phyloP scores from a whole-genome alignment of 2,329 filamentous ascomycete genomes.

The Colletotrichum sp. region DNA sequence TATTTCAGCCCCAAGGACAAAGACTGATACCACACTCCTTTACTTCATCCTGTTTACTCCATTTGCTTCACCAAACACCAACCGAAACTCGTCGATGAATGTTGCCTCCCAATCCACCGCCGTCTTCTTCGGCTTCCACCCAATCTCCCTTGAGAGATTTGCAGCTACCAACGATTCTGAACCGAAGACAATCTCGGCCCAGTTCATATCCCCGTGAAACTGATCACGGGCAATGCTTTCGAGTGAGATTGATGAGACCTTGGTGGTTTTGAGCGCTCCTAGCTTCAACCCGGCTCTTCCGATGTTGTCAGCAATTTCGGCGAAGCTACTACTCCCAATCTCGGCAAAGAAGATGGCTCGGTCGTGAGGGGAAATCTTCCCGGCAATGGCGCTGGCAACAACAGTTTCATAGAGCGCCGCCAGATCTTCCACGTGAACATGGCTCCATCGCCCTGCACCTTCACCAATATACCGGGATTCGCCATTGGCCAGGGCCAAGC shows the following conservation, averaged over 20 bases:
- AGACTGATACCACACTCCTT: rapidly evolving
- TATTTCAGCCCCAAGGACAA: too few relatives aligned
- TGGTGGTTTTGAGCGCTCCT: neutral
- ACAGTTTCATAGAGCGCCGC: too few relatives aligned
- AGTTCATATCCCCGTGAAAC: neutral
- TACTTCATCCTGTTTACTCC: too few relatives aligned
- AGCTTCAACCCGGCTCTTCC: neutral
- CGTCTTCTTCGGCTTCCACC: neutral
- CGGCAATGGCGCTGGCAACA: too few relatives aligned
- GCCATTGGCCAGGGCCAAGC: too few relatives aligned
- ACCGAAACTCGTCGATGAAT: neutral
- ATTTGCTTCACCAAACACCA: neutral
- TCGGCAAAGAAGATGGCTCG: neutral
- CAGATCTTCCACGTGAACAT: too few relatives aligned
- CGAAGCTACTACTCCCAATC: neutral
- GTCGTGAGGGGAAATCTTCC: too few relatives aligned
- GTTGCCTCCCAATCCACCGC: neutral
- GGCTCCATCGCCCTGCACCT: too few relatives aligned
- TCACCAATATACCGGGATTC: too few relatives aligned
- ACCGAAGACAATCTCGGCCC: neutral
- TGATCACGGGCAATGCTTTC: neutral
- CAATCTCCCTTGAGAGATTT: neutral
- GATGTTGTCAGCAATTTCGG: neutral
- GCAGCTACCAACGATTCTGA: neutral
- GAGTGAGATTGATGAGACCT: neutral